phyloP scores from a whole-genome alignment of 2,329 filamentous ascomycete species.

The Aspergillus calidoustus region DNA sequence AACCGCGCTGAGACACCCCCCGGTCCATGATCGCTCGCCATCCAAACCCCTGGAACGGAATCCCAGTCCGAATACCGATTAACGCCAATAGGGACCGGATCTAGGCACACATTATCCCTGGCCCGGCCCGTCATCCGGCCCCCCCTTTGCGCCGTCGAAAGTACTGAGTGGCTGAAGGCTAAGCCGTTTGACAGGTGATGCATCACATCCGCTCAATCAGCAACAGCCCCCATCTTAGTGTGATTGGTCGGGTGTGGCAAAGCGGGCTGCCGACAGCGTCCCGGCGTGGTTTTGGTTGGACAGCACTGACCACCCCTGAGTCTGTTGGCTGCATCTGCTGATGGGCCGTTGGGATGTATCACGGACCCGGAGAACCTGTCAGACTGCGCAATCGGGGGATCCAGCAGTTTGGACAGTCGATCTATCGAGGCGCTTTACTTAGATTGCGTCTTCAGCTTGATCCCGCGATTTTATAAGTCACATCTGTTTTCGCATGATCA shows the following conservation, averaged over 20 bases:
- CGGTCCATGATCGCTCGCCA: neutral
- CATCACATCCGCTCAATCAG: neutral
- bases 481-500: conserved; percentile 1
- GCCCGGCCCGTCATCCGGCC: neutral
- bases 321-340: neutral
- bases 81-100: neutral
- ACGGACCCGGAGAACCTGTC: neutral
- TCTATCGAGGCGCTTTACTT: neutral
- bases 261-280: neutral
- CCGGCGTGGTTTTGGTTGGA: neutral
- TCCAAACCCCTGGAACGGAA: neutral
- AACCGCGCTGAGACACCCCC: neutral
- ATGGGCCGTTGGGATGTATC: neutral
- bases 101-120: neutral
- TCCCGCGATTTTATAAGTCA: conserved; percentile 4
- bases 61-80: neutral
- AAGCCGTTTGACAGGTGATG: conserved; percentile 13
- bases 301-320: neutral
- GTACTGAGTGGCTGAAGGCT: neutral
- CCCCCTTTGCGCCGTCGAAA: neutral
- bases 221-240: neutral
- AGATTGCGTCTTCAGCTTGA: neutral
- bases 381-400: neutral
- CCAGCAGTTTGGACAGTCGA: neutral
- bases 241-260: neutral